Percentiles rank a stretch among this genome's conserved stretches.
Evolutionary conservation across 2,329 filamentous ascomycete species (phyloP).

Genomic region (Didymella segeticola): DNA sequence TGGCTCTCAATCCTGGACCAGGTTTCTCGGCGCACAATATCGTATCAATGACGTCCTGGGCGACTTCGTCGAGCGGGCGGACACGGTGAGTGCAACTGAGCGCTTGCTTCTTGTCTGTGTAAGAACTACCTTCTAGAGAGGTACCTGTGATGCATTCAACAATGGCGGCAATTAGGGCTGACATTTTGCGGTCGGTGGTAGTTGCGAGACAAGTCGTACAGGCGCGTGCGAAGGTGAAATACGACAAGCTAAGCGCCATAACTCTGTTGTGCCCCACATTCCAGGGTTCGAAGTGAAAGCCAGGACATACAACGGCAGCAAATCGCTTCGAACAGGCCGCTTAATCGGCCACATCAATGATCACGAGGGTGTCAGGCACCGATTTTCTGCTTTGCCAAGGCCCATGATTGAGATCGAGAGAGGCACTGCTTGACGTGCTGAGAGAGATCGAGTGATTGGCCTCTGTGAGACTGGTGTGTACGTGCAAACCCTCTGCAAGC

Average conservation of each 20-base stretch:
- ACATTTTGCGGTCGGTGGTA: background rate
- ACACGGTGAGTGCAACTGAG: constrained; percentile 2
- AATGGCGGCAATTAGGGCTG: background rate
- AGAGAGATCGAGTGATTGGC: too few relatives aligned
- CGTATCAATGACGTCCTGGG: constrained; percentile 26
- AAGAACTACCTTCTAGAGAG: background rate
- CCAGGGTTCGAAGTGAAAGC: background rate
- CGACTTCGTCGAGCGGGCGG: constrained; percentile 21
- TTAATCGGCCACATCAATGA: background rate
- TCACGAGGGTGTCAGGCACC: background rate
- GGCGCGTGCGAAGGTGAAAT: background rate
- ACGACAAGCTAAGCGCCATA: constrained; percentile 4
- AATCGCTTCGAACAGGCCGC: background rate
- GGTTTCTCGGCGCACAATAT: constrained; percentile 26
- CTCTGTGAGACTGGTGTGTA: too few relatives aligned
- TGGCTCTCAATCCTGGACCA: constrained; percentile 22
- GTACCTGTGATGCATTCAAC: constrained; percentile 1
- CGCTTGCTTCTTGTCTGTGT: constrained; percentile 24
- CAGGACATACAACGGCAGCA: background rate
- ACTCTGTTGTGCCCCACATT: constrained; percentile 1
- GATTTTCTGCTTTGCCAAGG: background rate
- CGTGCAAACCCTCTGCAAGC: too few relatives aligned
- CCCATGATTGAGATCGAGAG: background rate
- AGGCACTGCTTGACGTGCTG: background rate
- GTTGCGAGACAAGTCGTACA: background rate